These are phyloP conservation scores for Dictyostelium citrinum DNA, from an alignment of 78 protist species.

Conservation along the genomic window DNA sequence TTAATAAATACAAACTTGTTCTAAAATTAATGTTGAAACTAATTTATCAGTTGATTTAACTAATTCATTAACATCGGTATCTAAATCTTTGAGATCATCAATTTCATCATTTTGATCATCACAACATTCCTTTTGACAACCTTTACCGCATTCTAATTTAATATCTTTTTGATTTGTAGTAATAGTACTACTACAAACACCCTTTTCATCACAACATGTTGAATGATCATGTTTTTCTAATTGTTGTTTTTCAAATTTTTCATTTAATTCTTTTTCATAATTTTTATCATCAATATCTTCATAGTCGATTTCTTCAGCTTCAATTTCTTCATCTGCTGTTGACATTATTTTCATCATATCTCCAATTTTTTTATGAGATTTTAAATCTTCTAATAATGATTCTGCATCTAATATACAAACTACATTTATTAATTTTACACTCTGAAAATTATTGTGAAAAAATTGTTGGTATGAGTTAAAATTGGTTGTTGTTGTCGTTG, in stretches of 20 bases:
- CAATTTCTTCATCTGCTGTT: not conserved
- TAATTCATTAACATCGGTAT: not conserved
- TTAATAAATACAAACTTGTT: slow-evolving; percentile 46
- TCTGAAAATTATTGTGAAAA: too few species aligned
- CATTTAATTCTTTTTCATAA: not conserved
- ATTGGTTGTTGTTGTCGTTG: not conserved
- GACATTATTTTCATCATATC: not conserved
- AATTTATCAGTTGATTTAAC: slow-evolving; percentile 22
- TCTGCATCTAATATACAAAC: slow-evolving; percentile 28
- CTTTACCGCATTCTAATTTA: not conserved
- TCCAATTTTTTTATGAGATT: slow-evolving; percentile 6
- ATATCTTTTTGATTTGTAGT: not conserved
- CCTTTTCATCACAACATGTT: not conserved
- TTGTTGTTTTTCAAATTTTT: not conserved
- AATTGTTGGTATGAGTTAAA: not conserved
- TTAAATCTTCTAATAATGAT: not conserved
- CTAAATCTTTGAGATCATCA: not conserved
- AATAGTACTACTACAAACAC: not conserved
- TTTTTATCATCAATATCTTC: not conserved
- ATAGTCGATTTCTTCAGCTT: not conserved
- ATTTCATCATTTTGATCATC: not conserved
- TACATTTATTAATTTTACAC: slow-evolving; percentile 7
- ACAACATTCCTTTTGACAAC: not conserved
- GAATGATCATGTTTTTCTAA: not conserved
- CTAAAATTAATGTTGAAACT: slow-evolving; percentile 49